Percentiles rank a stretch among this genome's conserved stretches.
Evolutionary conservation across 2,329 filamentous ascomycete species (phyloP).

Genomic region (Monosporascus sp.): DNA sequence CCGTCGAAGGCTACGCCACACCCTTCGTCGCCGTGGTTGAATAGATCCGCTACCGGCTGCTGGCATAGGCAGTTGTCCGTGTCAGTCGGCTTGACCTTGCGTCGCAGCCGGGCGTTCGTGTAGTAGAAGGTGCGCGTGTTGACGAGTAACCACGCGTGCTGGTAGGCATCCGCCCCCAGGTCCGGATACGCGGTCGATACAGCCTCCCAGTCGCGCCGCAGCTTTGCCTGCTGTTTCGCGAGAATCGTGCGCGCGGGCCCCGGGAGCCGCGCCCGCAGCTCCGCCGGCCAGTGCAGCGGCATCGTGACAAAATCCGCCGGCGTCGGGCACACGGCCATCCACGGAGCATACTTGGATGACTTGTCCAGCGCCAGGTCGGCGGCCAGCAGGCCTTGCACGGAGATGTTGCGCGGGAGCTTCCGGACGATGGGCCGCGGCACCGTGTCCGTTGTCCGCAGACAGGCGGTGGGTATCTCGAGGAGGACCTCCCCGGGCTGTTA

Average conservation of each 20-base stretch:
- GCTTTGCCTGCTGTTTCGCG: constrained; percentile 47
- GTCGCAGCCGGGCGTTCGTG: constrained; percentile 37
- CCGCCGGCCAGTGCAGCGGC: constrained; percentile 47
- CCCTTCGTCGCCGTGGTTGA: constrained; percentile 51
- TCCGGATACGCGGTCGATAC: constrained; percentile 38
- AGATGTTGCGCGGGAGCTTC: constrained; percentile 47
- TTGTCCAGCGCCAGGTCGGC: constrained; percentile 56
- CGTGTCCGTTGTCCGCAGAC: constrained; percentile 60
- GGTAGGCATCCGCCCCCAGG: constrained; percentile 29
- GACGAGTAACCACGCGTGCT: constrained; percentile 54
- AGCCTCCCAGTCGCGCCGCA: constrained; percentile 43
- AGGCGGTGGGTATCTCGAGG: constrained; percentile 57
- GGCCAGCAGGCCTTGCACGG: constrained; percentile 70
- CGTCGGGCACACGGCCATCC: constrained; percentile 65
- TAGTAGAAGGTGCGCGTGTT: constrained; percentile 62
- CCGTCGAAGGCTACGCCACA: constrained; percentile 48
- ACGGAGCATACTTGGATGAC: constrained; percentile 44
- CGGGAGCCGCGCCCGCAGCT: constrained; percentile 44
- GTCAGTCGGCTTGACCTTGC: constrained; percentile 26
- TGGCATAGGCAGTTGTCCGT: constrained; percentile 60
- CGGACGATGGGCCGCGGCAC: constrained; percentile 49
- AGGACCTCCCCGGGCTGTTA: constrained; percentile 53
- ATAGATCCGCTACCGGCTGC: constrained; percentile 68
- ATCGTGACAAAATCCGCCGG: constrained; percentile 49
- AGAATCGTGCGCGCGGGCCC: constrained; percentile 40